Conservation (phyloP, 1,284 basidiomycete species). For the Ceratobasidium sp. region DNA sequence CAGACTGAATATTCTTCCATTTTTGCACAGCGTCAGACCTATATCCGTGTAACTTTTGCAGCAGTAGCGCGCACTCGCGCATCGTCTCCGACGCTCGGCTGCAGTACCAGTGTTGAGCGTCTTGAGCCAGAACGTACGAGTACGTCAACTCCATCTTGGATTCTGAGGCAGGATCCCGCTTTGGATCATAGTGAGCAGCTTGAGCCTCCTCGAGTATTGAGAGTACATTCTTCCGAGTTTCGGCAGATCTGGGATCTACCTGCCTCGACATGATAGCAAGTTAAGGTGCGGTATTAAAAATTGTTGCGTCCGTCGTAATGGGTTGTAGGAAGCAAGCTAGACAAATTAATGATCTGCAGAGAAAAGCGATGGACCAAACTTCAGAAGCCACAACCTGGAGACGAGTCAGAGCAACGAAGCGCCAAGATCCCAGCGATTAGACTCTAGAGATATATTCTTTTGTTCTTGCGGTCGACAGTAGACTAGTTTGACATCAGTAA, state of each 20-base stretch:
- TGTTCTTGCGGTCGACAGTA: neutral
- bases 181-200: neutral
- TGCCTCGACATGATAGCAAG: neutral
- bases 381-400: neutral
- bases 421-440: neutral
- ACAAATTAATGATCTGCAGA: neutral
- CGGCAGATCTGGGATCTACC: constrained; percentile 15
- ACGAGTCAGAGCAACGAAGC: neutral
- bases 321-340: neutral
- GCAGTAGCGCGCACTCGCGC: constrained; percentile 78
- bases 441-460: neutral
- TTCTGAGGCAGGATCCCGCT: constrained; percentile 7
- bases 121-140: constrained; percentile 32
- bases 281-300: neutral
- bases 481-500: neutral
- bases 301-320: too few relatives aligned
- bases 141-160: constrained; percentile 28
- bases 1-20: constrained; percentile 73
- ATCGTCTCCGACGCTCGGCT: constrained; percentile 67
- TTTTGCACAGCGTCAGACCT: constrained; percentile 66
- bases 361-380: neutral
- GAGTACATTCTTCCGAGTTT: constrained; percentile 26
- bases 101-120: constrained; percentile 77
- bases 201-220: constrained; percentile 17
- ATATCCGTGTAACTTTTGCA: constrained; percentile 85